Base-by-base conservation (phyloP, 2,329 filamentous ascomycete species). In the Claviceps pazoutovae region DNA sequence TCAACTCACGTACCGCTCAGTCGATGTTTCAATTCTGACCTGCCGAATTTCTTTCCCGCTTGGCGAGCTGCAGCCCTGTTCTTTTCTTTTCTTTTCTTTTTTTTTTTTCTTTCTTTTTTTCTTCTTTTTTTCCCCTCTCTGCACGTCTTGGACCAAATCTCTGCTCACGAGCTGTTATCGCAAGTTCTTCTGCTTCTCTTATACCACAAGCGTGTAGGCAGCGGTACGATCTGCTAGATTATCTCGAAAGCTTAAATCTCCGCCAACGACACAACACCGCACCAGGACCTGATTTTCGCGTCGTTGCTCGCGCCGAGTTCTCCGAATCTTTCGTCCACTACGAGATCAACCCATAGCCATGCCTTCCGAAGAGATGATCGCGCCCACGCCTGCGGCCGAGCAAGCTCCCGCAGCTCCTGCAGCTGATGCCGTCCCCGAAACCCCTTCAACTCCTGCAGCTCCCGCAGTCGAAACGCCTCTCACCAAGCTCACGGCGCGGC, bases 401-500 rank as follows among this genome's bases (percentile, higher is more conserved):
- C 53, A 50, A 46, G 53, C 51, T 16, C 54, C 56, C 48, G 60
- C 58, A 43, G 49, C 55, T 21, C 53, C 54, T 2, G 30, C 60
- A 39, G 49, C 47, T 21, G 54, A 55, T 38, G 54, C 58, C 30
- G 47, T 41, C 14, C 55, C 56, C 43, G 43, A 45, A 30, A 45
- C 42, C 38, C 54, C 56, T 49, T 59, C 58, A 11, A 51, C 50
- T 21, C 42, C 50, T 16, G 21, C 37, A 4, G 34, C 41, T 9
- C 19, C 58, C 9, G 9, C 30, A 34, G 30, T 34, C 8, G 58
- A 66, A 55, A 67, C 65, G 14, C 60, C 72, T 13, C 70, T 87
- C 37, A 65, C 67, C 49, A 71, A 77, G 55, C 74, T 89, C 56
- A 77, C 80, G 55, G 71, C 72, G 9, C 72, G 73, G 34, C 73